These are phyloP conservation scores for Scheffersomyces insectosa DNA, from an alignment of 1,139 yeast genomes.

Conservation along the genomic window DNA sequence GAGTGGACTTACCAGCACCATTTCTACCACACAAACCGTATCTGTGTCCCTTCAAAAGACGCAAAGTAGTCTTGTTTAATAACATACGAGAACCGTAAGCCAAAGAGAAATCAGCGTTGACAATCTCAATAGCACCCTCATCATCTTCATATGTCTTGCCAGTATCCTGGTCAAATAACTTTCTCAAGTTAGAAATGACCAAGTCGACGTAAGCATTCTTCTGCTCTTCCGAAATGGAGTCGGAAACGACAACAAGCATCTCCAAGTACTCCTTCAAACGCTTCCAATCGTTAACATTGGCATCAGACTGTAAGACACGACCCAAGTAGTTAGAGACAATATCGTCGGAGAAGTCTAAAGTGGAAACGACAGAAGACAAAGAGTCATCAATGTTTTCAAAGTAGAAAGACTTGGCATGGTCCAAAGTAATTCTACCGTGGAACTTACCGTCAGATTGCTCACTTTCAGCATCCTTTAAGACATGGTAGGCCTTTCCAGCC, in stretches of 20 bases:
- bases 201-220: conserved; percentile 43
- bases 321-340: conserved; percentile 52
- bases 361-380: conserved; percentile 19
- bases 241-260: conserved; percentile 39
- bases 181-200: conserved; percentile 58
- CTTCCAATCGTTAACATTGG: conserved; percentile 91
- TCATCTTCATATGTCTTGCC: conserved; percentile 50
- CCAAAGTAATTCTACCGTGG: conserved; percentile 69
- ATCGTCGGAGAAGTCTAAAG: conserved; percentile 30
- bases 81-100: conserved; percentile 99
- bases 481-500: conserved; percentile 81
- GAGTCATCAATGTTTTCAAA: conserved; percentile 36
- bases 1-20: conserved; percentile 98
- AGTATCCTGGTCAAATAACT: conserved; percentile 65
- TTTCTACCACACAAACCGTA: conserved; percentile 98
- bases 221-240: conserved; percentile 32
- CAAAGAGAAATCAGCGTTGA: conserved; percentile 89
- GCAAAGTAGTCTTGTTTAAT: conserved; percentile 83
- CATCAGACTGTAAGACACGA: conserved; percentile 62
- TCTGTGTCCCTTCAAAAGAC: conserved; percentile 91
- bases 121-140: conserved; percentile 69
- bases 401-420: conserved; percentile 53
- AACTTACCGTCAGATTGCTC: conserved; percentile 67
- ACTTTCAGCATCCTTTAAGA: conserved; percentile 77
- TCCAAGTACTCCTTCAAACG: conserved; percentile 59